Evolutionary conservation across 2,329 filamentous ascomycete genomes (phyloP).

Genomic region (Ceratocystis lukuohia): DNA sequence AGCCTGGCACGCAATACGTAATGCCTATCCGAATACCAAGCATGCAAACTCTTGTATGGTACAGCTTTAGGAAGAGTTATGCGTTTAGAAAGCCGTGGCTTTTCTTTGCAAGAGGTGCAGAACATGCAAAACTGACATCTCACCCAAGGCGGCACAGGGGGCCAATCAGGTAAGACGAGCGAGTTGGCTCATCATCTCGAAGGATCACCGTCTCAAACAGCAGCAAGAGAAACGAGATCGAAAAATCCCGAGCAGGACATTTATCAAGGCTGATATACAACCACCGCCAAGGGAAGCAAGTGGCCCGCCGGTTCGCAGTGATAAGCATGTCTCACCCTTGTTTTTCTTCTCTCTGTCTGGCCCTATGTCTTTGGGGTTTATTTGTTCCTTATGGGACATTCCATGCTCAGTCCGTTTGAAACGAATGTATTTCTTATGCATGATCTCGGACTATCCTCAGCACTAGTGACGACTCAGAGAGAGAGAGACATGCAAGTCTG

Average conservation of each 20-base stretch:
- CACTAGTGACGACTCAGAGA: not conserved
- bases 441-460: not conserved
- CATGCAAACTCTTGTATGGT: not conserved
- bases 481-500: not conserved
- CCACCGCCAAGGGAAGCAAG: not conserved
- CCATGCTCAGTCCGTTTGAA: not conserved
- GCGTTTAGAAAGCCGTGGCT: not conserved
- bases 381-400: not conserved
- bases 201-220: not conserved
- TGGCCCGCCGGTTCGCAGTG: not conserved
- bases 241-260: not conserved
- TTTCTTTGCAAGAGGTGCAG: too few relatives aligned
- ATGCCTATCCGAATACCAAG: not conserved
- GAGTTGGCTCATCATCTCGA: not conserved
- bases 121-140: not conserved
- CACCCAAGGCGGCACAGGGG: not conserved
- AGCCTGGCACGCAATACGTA: not conserved
- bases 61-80: not conserved
- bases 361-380: not conserved
- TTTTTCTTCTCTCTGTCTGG: not conserved
- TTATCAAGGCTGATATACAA: not conserved
- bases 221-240: not conserved
- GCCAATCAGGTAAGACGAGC: not conserved
- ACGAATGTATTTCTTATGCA: not conserved
- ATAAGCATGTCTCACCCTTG: not conserved